Conservation (phyloP, 805 yeast species). For the Brettanomyces nanus region DNA sequence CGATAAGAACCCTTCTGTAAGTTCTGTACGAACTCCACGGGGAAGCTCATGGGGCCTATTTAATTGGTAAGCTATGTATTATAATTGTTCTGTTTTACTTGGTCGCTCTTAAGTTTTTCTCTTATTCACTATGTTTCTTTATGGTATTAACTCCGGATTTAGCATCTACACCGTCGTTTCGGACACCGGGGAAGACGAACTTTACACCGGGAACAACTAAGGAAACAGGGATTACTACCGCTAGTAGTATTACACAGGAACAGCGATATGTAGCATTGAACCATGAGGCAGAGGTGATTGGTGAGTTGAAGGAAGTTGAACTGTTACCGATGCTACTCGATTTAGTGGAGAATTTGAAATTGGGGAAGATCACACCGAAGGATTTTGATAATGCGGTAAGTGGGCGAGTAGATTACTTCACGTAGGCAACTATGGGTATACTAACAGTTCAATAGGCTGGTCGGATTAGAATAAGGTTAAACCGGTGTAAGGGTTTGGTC, state of each 20-base stretch:
- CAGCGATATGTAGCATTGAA: constrained; percentile 14
- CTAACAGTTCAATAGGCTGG: constrained; percentile 27
- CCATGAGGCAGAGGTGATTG: constrained; percentile 17
- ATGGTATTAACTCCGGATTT: not conserved
- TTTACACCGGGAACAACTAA: constrained; percentile 1
- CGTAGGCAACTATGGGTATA: too few species aligned
- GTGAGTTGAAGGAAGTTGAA: constrained; percentile 28
- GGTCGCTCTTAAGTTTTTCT: too few species aligned
- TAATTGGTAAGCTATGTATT: too few species aligned
- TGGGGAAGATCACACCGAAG: constrained; percentile 33
- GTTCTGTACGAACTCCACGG: too few species aligned
- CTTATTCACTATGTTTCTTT: too few species aligned
- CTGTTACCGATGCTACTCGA: constrained; percentile 33
- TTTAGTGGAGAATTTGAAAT: constrained; percentile 30
- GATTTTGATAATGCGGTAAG: constrained; percentile 35
- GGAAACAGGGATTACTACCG: constrained; percentile 7
- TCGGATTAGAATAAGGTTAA: constrained; percentile 33
- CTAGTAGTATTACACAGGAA: constrained; percentile 3
- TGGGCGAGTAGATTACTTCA: too few species aligned
- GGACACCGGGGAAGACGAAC: not conserved
- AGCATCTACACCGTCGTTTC: constrained; percentile 2
- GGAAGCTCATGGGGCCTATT: too few species aligned
- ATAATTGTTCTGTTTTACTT: too few species aligned
- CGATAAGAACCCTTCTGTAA: too few species aligned
- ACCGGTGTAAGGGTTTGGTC: constrained; percentile 28